Evolutionary conservation across 2,329 filamentous ascomycete genomes (phyloP).

Genomic region (Triangularia setosa): DNA sequence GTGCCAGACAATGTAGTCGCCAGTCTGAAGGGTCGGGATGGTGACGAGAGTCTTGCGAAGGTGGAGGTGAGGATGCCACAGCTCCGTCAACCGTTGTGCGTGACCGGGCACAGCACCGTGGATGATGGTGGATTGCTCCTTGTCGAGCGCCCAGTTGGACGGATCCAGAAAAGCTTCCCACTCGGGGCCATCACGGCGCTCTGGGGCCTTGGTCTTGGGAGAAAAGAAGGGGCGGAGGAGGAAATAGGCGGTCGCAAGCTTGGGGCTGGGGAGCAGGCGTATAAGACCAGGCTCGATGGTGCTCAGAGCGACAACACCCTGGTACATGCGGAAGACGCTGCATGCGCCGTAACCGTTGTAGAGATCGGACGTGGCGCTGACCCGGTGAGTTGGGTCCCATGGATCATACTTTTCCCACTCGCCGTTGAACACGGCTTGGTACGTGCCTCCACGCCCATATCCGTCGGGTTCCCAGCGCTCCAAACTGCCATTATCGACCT

Average conservation of each 20-base stretch:
- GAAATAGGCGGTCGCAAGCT: slow-evolving; percentile 46
- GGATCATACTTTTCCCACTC: slow-evolving; percentile 54
- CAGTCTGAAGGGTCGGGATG: slow-evolving; percentile 51
- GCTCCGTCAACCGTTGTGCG: slow-evolving; percentile 54
- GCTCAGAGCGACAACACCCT: slow-evolving; percentile 52
- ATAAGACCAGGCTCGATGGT: slow-evolving; percentile 47
- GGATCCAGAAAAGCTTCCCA: slow-evolving; percentile 52
- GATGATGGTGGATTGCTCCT: slow-evolving; percentile 51
- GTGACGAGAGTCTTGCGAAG: slow-evolving; percentile 51
- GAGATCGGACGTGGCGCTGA: slow-evolving; percentile 50
- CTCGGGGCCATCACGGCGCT: slow-evolving; percentile 36
- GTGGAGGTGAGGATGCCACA: slow-evolving; percentile 55
- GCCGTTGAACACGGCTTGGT: slow-evolving; percentile 51
- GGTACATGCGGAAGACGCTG: slow-evolving; percentile 57
- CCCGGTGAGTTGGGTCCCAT: slow-evolving; percentile 51
- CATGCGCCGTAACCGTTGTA: slow-evolving; percentile 57
- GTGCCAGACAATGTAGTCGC: slow-evolving; percentile 58
- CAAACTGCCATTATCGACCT: slow-evolving; percentile 66
- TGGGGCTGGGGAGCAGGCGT: slow-evolving; percentile 45
- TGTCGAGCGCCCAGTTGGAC: slow-evolving; percentile 43
- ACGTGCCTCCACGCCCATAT: slow-evolving; percentile 57
- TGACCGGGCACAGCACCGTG: slow-evolving; percentile 57
- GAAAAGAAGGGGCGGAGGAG: slow-evolving; percentile 51
- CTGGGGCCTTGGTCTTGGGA: slow-evolving; percentile 41
- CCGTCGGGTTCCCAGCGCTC: slow-evolving; percentile 69